Evolutionary conservation across 2,329 filamentous ascomycete species (phyloP).

Genomic region (Leptographium procerum): DNA sequence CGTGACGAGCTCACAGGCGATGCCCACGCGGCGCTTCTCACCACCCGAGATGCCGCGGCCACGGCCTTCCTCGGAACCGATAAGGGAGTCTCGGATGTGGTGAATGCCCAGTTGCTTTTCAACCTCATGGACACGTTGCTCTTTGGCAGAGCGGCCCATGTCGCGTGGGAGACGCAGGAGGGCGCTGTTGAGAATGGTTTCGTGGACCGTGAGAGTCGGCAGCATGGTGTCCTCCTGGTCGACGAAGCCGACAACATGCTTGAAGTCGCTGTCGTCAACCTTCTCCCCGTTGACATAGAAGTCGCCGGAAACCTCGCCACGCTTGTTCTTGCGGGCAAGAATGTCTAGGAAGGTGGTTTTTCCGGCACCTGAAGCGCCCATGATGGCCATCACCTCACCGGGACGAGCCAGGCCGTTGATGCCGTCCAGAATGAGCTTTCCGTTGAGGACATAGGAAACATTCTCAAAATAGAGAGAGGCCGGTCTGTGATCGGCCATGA

Average conservation of each 20-base stretch:
- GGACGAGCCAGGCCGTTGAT: conserved; percentile 83
- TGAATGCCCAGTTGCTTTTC: conserved; percentile 92
- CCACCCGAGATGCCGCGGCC: conserved; percentile 94
- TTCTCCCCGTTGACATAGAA: conserved; percentile 93
- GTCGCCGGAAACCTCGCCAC: conserved; percentile 63
- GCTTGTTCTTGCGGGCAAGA: conserved; percentile 91
- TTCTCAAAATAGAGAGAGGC: conserved; percentile 81
- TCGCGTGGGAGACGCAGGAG: conserved; percentile 81
- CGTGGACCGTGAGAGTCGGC: conserved; percentile 89
- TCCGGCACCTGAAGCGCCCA: conserved; percentile 94
- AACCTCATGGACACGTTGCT: conserved; percentile 82
- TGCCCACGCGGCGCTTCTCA: conserved; percentile 90
- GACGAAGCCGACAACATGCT: conserved; percentile 88
- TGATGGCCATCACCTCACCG: conserved; percentile 93
- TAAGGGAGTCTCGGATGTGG: conserved; percentile 87
- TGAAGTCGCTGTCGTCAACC: conserved; percentile 73
- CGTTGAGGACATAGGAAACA: conserved; percentile 76
- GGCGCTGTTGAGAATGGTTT: conserved; percentile 92
- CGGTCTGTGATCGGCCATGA: conserved; percentile 86
- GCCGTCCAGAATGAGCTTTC: conserved; percentile 69
- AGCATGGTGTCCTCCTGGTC: conserved; percentile 98
- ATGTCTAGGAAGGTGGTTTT: conserved; percentile 98
- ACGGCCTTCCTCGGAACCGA: conserved; percentile 89
- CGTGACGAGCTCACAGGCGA: conserved; percentile 94
- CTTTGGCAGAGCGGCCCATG: conserved; percentile 80